Conservation (phyloP, 345 rosid genomes). For the Lumnitzera littorea region DNA sequence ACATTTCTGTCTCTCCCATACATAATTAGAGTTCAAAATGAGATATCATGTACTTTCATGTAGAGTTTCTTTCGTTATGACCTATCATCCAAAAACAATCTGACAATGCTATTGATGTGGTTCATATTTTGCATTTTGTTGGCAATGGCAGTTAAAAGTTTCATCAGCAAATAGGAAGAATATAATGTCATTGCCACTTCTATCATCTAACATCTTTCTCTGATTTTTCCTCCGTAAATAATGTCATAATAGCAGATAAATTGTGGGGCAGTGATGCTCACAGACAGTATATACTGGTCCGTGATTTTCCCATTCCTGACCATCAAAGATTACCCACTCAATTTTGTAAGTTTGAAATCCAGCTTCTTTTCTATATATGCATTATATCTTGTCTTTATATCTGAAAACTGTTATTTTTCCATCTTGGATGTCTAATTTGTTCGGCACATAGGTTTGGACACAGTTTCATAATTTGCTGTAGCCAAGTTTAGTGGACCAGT, state of each 20-base stretch:
- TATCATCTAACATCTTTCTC: not conserved
- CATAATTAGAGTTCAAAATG: too few relatives aligned
- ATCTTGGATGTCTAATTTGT: too few relatives aligned
- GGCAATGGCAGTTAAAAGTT: not conserved
- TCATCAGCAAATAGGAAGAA: not conserved
- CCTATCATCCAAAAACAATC: not conserved
- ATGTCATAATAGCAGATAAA: constrained; percentile 30
- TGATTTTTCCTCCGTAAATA: constrained; percentile 4
- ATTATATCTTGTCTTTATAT: not conserved
- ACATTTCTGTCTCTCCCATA: too few relatives aligned
- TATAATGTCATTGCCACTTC: not conserved
- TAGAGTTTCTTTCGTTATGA: not conserved
- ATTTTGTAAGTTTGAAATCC: constrained; percentile 39
- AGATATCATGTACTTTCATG: too few relatives aligned
- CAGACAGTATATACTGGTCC: constrained; percentile 56
- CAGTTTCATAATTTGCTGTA: too few relatives aligned
- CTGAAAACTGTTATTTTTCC: not conserved
- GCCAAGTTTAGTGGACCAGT: too few relatives aligned
- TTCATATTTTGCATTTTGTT: not conserved
- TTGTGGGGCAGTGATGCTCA: constrained; percentile 62
- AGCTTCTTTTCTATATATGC: not conserved
- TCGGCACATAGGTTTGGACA: too few relatives aligned
- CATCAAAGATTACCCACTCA: constrained; percentile 33
- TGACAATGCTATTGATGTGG: not conserved
- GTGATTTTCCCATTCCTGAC: constrained; percentile 60